Evolutionary conservation across 306 rosid species (phyloP), one percentile per base, ranked within the genome.

Genomic region (Quercus gilva): DNA sequence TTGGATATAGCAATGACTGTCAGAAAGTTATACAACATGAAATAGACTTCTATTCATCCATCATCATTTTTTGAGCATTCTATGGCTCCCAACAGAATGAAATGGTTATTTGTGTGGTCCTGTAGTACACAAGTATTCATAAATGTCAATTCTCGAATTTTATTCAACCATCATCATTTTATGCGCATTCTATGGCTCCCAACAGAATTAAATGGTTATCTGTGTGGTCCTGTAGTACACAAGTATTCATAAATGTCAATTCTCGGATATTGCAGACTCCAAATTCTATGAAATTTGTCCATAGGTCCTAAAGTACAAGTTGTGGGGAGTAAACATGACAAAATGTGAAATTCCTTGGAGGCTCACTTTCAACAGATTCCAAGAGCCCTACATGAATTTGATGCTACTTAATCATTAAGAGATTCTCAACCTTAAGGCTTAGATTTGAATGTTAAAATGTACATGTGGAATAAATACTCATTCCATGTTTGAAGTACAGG

Each of bases 11-110:
- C 31, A 60, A 55, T 26, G 35, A 73, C 49, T 56, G 43, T 60
- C 74, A 74, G 55, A 31, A 55, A 77, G 35, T 59, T 35, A 28
- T 52, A 55, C 45, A 55, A 70, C 76, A 85, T 43, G 76, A 76
- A 15, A 35, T 67, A 45, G n/a, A 33, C 72, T 35, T 33, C 14
- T 67, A 18, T 35, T 67, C 35, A 67, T 35, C 72, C 23, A n/a
- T 67, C 15, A n/a, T 23, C 72, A 33, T 67, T 33, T 18, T 35
- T 19, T 35, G 51, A 7, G 11, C 71, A 33, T 31, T 37, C 72
- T 33, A 67, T 64, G 21, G 28, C 17, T 35, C 52, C 35, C 41
- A 35, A 35, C 72, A 67, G 21, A 31, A 35, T 35, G 18, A 12
- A 35, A 67, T 67, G 51, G 26, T 35, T 67, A 67, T 33, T 19